Evolutionary conservation across 768 basidiomycete genomes (phyloP).

Genomic region (Naganishia onofrii): DNA sequence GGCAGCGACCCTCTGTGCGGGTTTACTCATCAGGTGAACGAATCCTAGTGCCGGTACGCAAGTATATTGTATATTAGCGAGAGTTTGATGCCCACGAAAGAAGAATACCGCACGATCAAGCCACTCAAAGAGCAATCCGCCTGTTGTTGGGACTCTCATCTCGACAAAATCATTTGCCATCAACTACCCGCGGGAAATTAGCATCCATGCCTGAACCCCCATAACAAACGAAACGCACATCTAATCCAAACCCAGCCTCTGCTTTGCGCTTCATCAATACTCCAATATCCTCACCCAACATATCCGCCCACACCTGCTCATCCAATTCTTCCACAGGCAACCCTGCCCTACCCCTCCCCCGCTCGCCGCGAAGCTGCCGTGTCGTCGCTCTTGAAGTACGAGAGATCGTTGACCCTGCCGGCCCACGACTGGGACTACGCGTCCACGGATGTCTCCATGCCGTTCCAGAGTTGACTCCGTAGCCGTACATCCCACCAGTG

Average conservation of each 20-base stretch:
- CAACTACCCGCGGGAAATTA: conserved; percentile 29
- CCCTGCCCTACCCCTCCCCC: background rate
- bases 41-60: conserved; percentile 35
- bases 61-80: background rate
- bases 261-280: conserved; percentile 43
- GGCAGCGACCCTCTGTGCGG: conserved; percentile 28
- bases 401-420: conserved; percentile 25
- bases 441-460: conserved; percentile 22
- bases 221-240: conserved; percentile 47
- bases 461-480: conserved; percentile 2
- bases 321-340: conserved; percentile 9
- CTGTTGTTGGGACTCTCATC: conserved; percentile 37
- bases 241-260: conserved; percentile 46
- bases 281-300: conserved; percentile 41
- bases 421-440: background rate
- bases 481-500: background rate
- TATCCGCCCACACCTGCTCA: conserved; percentile 32
- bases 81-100: too few species aligned
- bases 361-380: background rate
- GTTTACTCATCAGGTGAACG: conserved; percentile 38
- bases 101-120: conserved; percentile 40
- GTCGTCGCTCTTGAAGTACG: background rate
- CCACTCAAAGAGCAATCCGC: conserved; percentile 44
- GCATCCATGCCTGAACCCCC: too few species aligned
- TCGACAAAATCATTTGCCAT: conserved; percentile 45